Percentiles rank a stretch among this genome's conserved stretches.
phyloP scores from a whole-genome alignment of 257 asterid genomes.

The Solanum corneliomulleri region DNA sequence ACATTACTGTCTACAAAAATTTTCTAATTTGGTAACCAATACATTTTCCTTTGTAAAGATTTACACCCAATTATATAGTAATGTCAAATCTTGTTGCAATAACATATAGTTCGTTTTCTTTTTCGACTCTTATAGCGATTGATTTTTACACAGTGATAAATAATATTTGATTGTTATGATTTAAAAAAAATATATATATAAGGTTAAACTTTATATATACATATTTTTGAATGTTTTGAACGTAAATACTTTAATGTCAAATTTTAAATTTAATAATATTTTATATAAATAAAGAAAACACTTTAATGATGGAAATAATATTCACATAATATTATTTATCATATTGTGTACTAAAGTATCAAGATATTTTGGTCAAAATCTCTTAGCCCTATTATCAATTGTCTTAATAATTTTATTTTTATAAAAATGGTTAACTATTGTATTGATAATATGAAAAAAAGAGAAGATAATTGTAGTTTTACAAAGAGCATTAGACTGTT shows the following conservation, averaged over 20 bases:
- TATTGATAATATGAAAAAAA: too few species aligned
- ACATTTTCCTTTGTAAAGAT: not conserved
- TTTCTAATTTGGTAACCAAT: not conserved
- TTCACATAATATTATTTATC: not conserved
- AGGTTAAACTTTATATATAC: not conserved
- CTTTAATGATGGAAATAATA: not conserved
- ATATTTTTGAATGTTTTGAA: too few species aligned
- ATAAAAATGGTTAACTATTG: not conserved
- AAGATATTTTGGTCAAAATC: not conserved
- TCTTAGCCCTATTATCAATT: not conserved
- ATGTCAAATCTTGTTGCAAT: not conserved
- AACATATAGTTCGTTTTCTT: not conserved
- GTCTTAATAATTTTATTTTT: not conserved
- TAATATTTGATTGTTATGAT: not conserved
- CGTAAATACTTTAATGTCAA: not conserved
- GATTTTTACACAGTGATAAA: not conserved
- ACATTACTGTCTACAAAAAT: not conserved
- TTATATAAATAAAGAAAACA: too few species aligned
- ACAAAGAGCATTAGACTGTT: not conserved
- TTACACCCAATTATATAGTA: not conserved
- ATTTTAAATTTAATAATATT: too few species aligned
- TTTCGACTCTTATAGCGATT: not conserved
- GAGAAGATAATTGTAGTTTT: not conserved
- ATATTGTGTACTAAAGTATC: not conserved
- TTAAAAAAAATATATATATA: too few species aligned